Evolutionary conservation across 495 filamentous ascomycete genomes (phyloP).

Genomic region (Podospora anserina): DNA sequence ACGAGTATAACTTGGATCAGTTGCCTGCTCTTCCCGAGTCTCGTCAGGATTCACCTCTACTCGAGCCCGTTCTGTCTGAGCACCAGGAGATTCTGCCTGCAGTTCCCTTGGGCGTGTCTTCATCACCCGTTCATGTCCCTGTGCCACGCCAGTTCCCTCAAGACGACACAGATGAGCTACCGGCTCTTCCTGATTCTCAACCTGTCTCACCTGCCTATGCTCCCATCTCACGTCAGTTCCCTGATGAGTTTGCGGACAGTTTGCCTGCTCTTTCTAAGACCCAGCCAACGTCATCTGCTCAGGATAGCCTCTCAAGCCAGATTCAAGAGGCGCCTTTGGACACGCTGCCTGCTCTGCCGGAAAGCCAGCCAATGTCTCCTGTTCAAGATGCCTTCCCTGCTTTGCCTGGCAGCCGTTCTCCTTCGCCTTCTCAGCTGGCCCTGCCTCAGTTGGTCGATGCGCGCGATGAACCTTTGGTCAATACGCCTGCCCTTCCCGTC

Average conservation of each 20-base stretch:
- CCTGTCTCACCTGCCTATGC: not conserved
- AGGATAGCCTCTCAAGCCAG: not conserved
- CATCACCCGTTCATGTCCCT: conserved; percentile 5
- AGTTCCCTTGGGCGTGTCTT: conserved; percentile 14
- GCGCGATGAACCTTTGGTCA: not conserved
- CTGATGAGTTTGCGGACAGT: not conserved
- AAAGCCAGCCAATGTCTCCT: not conserved
- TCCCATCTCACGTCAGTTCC: not conserved
- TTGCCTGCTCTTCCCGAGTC: conserved; percentile 19
- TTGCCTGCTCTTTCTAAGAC: not conserved
- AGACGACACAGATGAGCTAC: not conserved
- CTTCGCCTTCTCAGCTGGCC: conserved; percentile 1
- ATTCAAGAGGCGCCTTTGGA: not conserved
- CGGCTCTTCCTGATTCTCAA: not conserved
- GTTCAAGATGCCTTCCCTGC: not conserved
- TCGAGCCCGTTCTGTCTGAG: not conserved
- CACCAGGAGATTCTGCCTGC: not conserved
- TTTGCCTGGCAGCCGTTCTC: conserved; percentile 10
- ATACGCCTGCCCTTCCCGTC: too few species aligned
- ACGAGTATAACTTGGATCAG: not conserved
- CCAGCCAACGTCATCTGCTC: not conserved
- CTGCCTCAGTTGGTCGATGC: not conserved
- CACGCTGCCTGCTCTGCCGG: conserved; percentile 9
- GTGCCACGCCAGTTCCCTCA: not conserved
- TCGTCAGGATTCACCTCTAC: conserved; percentile 12